Base-by-base conservation (phyloP, 2,329 filamentous ascomycete species). In the Zymoseptoria passerinii region DNA sequence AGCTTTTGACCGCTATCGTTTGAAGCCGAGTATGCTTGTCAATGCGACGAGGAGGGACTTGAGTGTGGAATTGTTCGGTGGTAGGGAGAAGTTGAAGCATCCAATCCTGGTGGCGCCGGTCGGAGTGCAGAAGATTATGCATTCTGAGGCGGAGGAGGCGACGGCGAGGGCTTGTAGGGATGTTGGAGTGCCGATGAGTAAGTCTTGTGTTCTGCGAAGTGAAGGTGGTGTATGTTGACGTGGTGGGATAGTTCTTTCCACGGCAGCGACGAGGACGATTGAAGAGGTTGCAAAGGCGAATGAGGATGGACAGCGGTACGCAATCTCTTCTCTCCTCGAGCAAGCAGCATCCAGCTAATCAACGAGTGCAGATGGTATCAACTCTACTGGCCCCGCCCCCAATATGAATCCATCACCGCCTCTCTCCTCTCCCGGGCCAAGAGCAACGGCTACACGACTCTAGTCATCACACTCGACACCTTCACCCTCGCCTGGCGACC, bases 401-500 rank as follows among this genome's bases (percentile, higher is more conserved):
- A 85, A 59, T 80, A 81, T 56, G 74, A 78, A 29, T 81, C 84
- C 3, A 77, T 90, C 60, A 90, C 87, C 0, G 75, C 79, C 0
- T 87, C 82, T 2, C 73, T 90, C 8, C 76, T 90, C 6, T 70
- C 72, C 1, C 79, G 86, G 0, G 88, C 86, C 0, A 83, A 83
- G 65, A 76, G 74, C 0, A 79, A 76, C 29, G 87, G 86, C 0
- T 90, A 80, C 72, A 79, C 78, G 35, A 85, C 84, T 0, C 76
- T 90, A 0, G 81, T 90, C 6, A 84, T 91, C 0, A 91, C 88
- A 0, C 76, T 90, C 0, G 88, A 91, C 70, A 90, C 86, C 0
- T 88, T 83, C 72, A 79, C 80, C 10, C 76, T 90, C 35, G 81
- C 81, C 0, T 91, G 87, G 86, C 78, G 88, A 40, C 87, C 86